Evolutionary conservation across 345 rosid species (phyloP), one percentile per base, ranked within the genome.

Genomic region (Laguncularia racemosa): DNA sequence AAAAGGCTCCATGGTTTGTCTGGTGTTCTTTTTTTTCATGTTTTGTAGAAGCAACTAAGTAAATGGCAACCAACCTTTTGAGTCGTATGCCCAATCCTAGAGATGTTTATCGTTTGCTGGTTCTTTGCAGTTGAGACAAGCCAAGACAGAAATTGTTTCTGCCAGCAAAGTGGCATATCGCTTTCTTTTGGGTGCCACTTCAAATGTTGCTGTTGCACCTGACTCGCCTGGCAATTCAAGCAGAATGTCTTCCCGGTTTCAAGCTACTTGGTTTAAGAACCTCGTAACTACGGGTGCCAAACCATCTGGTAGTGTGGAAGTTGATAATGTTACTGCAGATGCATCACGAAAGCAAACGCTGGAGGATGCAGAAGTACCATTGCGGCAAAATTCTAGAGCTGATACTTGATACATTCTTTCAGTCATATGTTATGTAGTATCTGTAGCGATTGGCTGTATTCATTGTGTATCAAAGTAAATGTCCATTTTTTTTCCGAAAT

Each of bases 101-200:
- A 49, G 9, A 26, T 17, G 60, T 12, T 56, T 54, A 40, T 26
- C 50, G 14, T 43, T 61, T 46, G 40, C 44, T 60, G 12, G 53
- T 67, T 56, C 54, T 33, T 62, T 78, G 75, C 91, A 95, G 99
- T 72, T 90, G 18, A 83, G 84, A 73, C 97, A 88, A 81, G 97
- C 99, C 64, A 90, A 84, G 78, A 86, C 95, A 47, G 99, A 88
- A 80, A 78, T 90, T 9, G 83, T 87, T 47, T 85, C 95, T 43
- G 96, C 99, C 23, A 90, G 99, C 84, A 93, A 84, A 81, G 97
- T 85, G 70, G 97, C 97, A 14, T 95, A 88, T 74, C 88, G 91
- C 44, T 90, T 90, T 62, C 86, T 95, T 45, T 17, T 71, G 46
- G 85, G 91, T 20, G 89, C 82, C 13, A 61, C 86, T 17, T 67